Evolutionary conservation across 2,329 filamentous ascomycete genomes (phyloP).

Genomic region (Pleoardoris graminearum): DNA sequence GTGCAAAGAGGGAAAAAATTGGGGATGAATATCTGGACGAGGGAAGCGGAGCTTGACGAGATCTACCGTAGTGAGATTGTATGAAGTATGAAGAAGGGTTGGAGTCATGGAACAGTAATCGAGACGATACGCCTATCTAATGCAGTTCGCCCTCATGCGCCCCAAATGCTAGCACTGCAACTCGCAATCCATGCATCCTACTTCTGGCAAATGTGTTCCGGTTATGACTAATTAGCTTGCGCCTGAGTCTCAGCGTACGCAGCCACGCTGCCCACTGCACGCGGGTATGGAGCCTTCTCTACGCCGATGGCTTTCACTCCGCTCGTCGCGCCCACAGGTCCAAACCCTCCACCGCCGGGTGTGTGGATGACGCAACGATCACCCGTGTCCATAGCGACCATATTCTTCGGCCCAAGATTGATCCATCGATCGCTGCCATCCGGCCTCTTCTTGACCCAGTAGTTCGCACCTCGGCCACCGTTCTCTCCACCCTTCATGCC

Average conservation of each 20-base stretch:
- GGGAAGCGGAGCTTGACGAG: conserved; percentile 21
- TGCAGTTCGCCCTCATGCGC: too few species aligned
- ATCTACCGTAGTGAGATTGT: conserved; percentile 21
- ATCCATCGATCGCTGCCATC: conserved; percentile 15
- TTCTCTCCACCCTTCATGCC: conserved; percentile 38
- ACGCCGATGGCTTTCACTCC: neutral
- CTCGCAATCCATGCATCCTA: too few species aligned
- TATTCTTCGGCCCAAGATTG: conserved; percentile 19
- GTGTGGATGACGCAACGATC: conserved; percentile 19
- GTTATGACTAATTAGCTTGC: conserved; percentile 6
- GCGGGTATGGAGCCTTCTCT: conserved; percentile 4
- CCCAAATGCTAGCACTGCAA: too few species aligned
- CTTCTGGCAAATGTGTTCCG: too few species aligned
- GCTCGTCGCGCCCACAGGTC: neutral
- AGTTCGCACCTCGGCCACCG: conserved; percentile 28
- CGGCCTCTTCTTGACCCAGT: conserved; percentile 1
- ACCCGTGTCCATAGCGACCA: conserved; percentile 15
- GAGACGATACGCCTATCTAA: too few species aligned
- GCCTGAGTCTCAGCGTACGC: conserved; percentile 9
- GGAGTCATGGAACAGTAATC: too few species aligned
- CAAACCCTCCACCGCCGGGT: conserved; percentile 19
- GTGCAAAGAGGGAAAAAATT: conserved; percentile 59
- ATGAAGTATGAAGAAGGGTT: neutral
- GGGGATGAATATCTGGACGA: conserved; percentile 34
- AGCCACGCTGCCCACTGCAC: conserved; percentile 13